Evolutionary conservation across 805 yeast species (phyloP).

Genomic region (Schizosaccharomyces lindneri): DNA sequence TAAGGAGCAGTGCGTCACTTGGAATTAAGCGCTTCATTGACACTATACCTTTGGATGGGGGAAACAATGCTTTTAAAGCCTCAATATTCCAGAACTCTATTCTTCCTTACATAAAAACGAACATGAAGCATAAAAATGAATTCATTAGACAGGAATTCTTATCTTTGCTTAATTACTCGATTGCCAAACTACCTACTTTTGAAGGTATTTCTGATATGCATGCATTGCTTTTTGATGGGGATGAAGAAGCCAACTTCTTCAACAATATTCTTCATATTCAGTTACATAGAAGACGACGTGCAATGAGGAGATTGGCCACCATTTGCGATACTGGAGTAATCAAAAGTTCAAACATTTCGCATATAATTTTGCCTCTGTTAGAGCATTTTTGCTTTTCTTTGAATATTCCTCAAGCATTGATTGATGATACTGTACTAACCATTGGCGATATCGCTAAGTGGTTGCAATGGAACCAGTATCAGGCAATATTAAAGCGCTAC

Average conservation of each 20-base stretch:
- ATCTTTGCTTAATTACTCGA: constrained; percentile 30
- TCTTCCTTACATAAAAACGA: background rate
- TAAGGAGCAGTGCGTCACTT: constrained; percentile 53
- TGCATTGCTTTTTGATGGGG: constrained; percentile 33
- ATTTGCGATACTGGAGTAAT: constrained; percentile 19
- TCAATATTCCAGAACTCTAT: constrained; percentile 9
- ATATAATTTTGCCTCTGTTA: constrained; percentile 59
- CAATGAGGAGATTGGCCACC: constrained; percentile 39
- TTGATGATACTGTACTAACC: constrained; percentile 27
- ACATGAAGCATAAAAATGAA: constrained; percentile 30
- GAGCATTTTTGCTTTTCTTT: constrained; percentile 37
- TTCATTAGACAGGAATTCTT: constrained; percentile 50
- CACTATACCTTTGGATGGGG: background rate
- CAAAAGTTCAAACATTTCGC: constrained; percentile 37
- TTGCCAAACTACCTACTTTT: constrained; percentile 18
- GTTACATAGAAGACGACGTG: constrained; percentile 61
- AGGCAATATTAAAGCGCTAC: constrained; percentile 50
- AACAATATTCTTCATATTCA: constrained; percentile 61
- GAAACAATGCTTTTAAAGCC: background rate
- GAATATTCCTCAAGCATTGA: constrained; percentile 20
- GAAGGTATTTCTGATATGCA: constrained; percentile 42
- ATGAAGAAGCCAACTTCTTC: constrained; percentile 67
- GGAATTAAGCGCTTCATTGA: constrained; percentile 43
- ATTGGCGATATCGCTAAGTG: constrained; percentile 32
- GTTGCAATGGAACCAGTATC: constrained; percentile 57